Evolutionary conservation across 495 filamentous ascomycete genomes (phyloP), one percentile per base, ranked within the genome.

Genomic region (Penicillium verhagenii): DNA sequence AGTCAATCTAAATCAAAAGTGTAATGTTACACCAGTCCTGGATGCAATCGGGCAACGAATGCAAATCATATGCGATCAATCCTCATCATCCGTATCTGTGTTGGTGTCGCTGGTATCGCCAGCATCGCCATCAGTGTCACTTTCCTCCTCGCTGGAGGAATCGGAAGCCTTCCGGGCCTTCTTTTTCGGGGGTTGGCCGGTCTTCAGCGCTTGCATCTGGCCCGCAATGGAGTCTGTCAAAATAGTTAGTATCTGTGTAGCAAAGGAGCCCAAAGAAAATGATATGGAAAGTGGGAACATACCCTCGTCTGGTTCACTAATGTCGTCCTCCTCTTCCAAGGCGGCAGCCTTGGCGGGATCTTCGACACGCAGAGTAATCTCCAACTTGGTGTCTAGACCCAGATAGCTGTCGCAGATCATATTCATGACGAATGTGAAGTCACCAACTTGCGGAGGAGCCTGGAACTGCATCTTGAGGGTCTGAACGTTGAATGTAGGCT

Each of bases 221-320:
- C 94, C 95, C 20, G 92, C 93, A 63, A 98, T 78, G 2, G 94
- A 92, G 75, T 97, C 94, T 97, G 52, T 33, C 54, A 29, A 26
- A 13, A 35, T 76, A 56, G 71, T 68, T 59, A 70, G 60, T 40
- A 47, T 56, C 50, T 62, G 38, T 25, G 16, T 46, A 29, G 24
- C 31, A 45, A 45, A 39, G 24, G 11, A 48, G 20, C 2, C 38
- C 10, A 38, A 39, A 35, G 45, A 52, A 33, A 46, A n/a, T n/a
- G n/a, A n/a, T n/a, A n/a, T n/a, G n/a, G n/a, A n/a, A n/a, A n/a
- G n/a, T n/a, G n/a, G n/a, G n/a, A 47, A 73, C 85, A 77, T 78
- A 96, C 94, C 94, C 78, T 97, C 94, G 65, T 97, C 94, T 8
- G 95, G 93, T 70, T 98, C 94, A 68, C 90, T 95, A 58, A 97